A percentile compares a stretch with the other conserved stretches of the same genome.
Conservation (phyloP, 306 rosid species). For the Adenanthera pavonina region DNA sequence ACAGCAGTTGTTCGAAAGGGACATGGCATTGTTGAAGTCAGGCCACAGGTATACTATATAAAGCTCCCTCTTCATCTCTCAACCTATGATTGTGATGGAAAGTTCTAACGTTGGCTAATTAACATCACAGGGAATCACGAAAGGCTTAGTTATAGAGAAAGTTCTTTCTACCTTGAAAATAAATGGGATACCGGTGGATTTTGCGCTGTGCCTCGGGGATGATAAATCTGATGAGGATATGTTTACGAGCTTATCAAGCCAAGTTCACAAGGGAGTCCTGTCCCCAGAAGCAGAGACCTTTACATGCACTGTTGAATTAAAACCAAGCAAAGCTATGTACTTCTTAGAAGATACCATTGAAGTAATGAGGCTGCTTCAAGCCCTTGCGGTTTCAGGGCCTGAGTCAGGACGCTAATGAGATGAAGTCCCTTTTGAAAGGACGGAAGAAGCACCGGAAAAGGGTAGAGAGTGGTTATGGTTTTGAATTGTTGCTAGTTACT, state of each 20-base stretch:
- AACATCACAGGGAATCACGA: conserved; percentile 64
- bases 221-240: conserved; percentile 87
- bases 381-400: conserved; percentile 55
- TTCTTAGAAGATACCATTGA: conserved; percentile 67
- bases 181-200: conserved; percentile 59
- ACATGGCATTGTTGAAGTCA: conserved; percentile 70
- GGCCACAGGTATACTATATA: conserved; percentile 59
- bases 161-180: conserved; percentile 60
- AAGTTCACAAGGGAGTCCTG: conserved; percentile 23
- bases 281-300: conserved; percentile 62
- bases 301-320: conserved; percentile 86
- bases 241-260: conserved; percentile 71
- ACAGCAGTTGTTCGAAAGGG: conserved; percentile 70
- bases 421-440: conserved; percentile 26
- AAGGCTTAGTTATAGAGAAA: conserved; percentile 67
- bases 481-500: conserved; percentile 2
- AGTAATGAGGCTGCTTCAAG: conserved; percentile 61
- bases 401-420: conserved; percentile 30
- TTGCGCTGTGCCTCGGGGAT: conserved; percentile 84
- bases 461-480: conserved; percentile 7
- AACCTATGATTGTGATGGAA: not conserved
- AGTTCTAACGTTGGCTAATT: conserved; percentile 17
- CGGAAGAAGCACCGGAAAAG: conserved; percentile 14
- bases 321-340: conserved; percentile 90
- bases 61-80: not conserved